Base-by-base conservation (phyloP, 352 stramenopile genomes). In the Blastocystis hominis region DNA sequence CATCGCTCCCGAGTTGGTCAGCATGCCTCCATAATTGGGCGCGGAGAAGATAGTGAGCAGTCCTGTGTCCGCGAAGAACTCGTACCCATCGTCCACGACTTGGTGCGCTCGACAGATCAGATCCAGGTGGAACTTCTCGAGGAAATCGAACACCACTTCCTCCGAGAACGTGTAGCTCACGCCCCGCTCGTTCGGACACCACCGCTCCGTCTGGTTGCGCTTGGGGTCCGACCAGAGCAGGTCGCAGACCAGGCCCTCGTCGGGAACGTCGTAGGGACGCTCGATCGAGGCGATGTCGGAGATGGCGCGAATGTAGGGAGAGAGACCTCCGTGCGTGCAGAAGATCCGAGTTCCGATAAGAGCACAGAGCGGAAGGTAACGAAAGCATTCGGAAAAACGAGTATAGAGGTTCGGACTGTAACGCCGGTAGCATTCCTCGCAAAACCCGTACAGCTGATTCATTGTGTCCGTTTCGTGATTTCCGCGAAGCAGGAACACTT, bases 121-220 rank as follows among this genome's bases (percentile, higher is more conserved):
- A 88, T 98, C 96, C 24, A 99, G 90, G 90, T 98, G 94, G 89
- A 98, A 95, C 36, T 91, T 91, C 50, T 96, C 91, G 47, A 98
- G 90, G 90, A 99, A 99, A 70, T 97, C 92, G 66, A 94, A 91
- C 1, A 98, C 95, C 56, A 98, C 93, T 91, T 98, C 95, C 36
- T 94, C 92, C 13, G 96, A 96, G 91, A 99, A 99, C 34, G 97
- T 97, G 90, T 97, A 98, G 0, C 94, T 98, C 20, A 98, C 95
- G 42, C 95, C 96, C 44, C 96, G 94, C 88, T 98, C 95, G 91
- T 96, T 98, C 89, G 97, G 94, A 38, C 92, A 95, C 95, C 95
- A 98, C 36, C 95, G 94, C 34, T 66, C 24, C 10, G 34, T 30
- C 24, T 89, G 70, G 17, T 55, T 59, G 3, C 72, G 50, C 46